Base-by-base conservation (phyloP, 2,329 filamentous ascomycete genomes). In the Pseudogymnoascus sp. region DNA sequence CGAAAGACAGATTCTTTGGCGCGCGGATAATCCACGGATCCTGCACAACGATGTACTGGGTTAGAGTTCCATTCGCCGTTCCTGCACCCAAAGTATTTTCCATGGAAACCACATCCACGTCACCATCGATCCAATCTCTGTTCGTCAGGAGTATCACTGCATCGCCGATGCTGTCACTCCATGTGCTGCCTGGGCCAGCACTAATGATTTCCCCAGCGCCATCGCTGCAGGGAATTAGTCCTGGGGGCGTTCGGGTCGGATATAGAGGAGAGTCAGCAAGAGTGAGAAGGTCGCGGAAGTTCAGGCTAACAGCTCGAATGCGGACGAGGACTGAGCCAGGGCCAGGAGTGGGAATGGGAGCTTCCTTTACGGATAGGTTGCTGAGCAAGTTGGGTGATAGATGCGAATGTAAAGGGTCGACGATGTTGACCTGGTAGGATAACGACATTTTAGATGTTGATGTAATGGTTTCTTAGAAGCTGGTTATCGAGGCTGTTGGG, bases 121-220 rank as follows among this genome's bases (percentile, higher is more conserved):
- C 74, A 0, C 77, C 80, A 29, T 79, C 71, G 60, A 82, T 79
- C 61, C 78, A 77, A 69, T 81, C 77, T 61, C 74, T 63, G 9
- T 61, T 58, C 11, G 58, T 39, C 10, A 68, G 50, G 13, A 62
- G 74, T 7, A 64, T 13, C 63, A 57, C 13, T 31, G 40, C 3
- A 58, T 33, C 5, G 63, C 61, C 9, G 67, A 65, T 41, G 39
- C 39, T 41, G 9, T 41, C 17, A 0, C 9, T 24, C 39, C 39
- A 41, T 24, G 2, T 24, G 39, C 39, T 41, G 4, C 60, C 59
- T 1, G 63, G 62, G 4, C 69, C 69, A 36, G 65, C 61, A 21
- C 64, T 63, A 60, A 78, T 73, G 39, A 83, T 76, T 3, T 72
- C 72, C 62, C 80, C 80, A n/a, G 80, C 77, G 39, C 79, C 80